Conservation (phyloP, 2,329 filamentous ascomycete species). For the Pseudomassariella vexata region DNA sequence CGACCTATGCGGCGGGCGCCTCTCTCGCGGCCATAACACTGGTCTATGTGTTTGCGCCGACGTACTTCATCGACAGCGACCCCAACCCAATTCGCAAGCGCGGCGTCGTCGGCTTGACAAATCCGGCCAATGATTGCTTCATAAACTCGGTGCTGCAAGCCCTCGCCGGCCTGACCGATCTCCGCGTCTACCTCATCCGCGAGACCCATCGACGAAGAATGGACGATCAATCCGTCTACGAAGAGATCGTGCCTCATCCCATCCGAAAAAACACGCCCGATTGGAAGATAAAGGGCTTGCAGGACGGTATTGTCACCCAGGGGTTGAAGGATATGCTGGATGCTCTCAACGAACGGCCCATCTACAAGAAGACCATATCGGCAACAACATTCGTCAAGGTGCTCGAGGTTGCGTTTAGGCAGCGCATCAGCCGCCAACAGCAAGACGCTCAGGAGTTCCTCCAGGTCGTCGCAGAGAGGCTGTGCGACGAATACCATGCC, state of each 20-base stretch:
- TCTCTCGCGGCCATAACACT: slow-evolving; percentile 91
- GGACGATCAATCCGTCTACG: slow-evolving; percentile 72
- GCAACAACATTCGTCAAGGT: slow-evolving; percentile 78
- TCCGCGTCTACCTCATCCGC: slow-evolving; percentile 86
- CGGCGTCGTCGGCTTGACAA: slow-evolving; percentile 80
- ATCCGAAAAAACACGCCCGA: slow-evolving; percentile 30
- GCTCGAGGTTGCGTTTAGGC: slow-evolving; percentile 79
- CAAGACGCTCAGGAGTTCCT: slow-evolving; percentile 98
- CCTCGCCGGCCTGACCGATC: slow-evolving; percentile 80
- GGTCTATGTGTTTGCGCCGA: slow-evolving; percentile 97
- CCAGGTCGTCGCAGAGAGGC: slow-evolving; percentile 84
- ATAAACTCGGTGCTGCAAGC: slow-evolving; percentile 97
- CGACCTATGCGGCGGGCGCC: slow-evolving; percentile 90
- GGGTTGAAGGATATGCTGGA: slow-evolving; percentile 92
- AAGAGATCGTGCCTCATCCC: slow-evolving; percentile 47
- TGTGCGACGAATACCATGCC: slow-evolving; percentile 92
- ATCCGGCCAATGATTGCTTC: slow-evolving; percentile 92
- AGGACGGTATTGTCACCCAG: slow-evolving; percentile 75
- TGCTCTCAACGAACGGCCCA: slow-evolving; percentile 84
- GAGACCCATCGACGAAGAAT: slow-evolving; percentile 81
- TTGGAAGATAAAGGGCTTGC: slow-evolving; percentile 63
- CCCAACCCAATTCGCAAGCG: slow-evolving; percentile 65
- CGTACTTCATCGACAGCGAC: slow-evolving; percentile 87
- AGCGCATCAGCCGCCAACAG: slow-evolving; percentile 87
- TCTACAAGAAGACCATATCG: slow-evolving; percentile 89